Percentiles rank a stretch among this genome's conserved stretches.
Evolutionary conservation across 1,284 basidiomycete genomes (phyloP).

Genomic region (Tilletia setariae): DNA sequence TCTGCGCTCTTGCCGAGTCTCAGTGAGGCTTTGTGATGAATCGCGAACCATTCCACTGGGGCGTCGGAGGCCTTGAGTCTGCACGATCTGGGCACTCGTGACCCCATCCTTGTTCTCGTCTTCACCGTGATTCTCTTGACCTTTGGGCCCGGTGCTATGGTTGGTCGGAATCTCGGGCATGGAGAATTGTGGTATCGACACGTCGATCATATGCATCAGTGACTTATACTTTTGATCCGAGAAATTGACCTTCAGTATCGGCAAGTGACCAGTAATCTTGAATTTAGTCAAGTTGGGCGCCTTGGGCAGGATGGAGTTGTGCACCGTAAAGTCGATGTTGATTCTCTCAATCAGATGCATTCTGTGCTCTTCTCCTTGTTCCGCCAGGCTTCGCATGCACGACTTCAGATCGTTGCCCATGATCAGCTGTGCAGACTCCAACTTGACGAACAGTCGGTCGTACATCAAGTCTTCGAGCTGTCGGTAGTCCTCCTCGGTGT

Average conservation of each 20-base stretch:
- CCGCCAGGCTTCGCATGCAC: slow-evolving; percentile 63
- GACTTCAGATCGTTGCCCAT: slow-evolving; percentile 80
- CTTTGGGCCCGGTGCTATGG: not conserved
- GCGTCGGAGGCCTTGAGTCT: not conserved
- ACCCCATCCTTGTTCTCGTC: not conserved
- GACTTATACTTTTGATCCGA: slow-evolving; percentile 95
- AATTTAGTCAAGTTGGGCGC: slow-evolving; percentile 81
- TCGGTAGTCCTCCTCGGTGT: slow-evolving; percentile 82
- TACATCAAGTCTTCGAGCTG: slow-evolving; percentile 93
- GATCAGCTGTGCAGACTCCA: slow-evolving; percentile 87
- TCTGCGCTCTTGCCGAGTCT: slow-evolving; percentile 31
- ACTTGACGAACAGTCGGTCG: slow-evolving; percentile 79
- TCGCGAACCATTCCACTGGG: slow-evolving; percentile 6
- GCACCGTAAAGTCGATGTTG: slow-evolving; percentile 83
- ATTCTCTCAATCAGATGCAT: slow-evolving; percentile 84
- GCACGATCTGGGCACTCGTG: not conserved
- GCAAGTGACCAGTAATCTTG: slow-evolving; percentile 87
- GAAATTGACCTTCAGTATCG: slow-evolving; percentile 84
- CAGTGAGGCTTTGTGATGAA: not conserved
- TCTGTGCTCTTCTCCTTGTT: slow-evolving; percentile 61
- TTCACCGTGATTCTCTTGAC: not conserved
- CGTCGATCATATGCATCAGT: slow-evolving; percentile 87
- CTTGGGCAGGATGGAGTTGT: slow-evolving; percentile 88
- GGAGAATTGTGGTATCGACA: slow-evolving; percentile 70
- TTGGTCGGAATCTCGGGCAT: not conserved